Conservation (phyloP, 164 flowering plant species). For the Malania oleifera region DNA sequence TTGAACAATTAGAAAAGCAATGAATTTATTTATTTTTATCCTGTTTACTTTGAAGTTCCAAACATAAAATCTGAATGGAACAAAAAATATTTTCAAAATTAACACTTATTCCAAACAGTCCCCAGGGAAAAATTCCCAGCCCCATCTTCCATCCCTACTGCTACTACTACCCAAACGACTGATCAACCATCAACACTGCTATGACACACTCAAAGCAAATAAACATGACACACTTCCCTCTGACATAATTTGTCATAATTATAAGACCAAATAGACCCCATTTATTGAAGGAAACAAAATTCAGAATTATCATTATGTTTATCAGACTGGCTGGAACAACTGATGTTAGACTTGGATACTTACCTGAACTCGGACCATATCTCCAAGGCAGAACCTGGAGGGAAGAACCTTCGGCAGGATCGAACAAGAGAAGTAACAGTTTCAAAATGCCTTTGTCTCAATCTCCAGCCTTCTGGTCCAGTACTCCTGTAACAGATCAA, state of each 20-base stretch:
- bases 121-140: too few relatives aligned
- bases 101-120: too few relatives aligned
- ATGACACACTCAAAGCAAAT: neutral
- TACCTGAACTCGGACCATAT: conserved; percentile 96
- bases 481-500: conserved; percentile 47
- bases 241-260: neutral
- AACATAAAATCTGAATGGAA: too few relatives aligned
- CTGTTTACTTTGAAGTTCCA: too few relatives aligned
- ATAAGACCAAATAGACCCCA: neutral
- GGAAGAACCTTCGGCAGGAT: conserved; percentile 78
- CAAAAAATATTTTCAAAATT: too few relatives aligned
- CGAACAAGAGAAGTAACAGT: conserved; percentile 79
- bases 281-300: conserved; percentile 1
- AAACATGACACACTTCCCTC: neutral
- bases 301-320: neutral
- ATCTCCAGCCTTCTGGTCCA: conserved; percentile 98
- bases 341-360: conserved; percentile 10
- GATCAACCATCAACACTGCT: neutral
- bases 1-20: too few relatives aligned
- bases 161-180: neutral
- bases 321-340: neutral
- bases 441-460: conserved; percentile 93
- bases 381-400: conserved; percentile 85
- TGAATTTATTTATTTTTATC: too few relatives aligned
- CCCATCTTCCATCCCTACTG: neutral